Base-by-base conservation (phyloP, 2,329 filamentous ascomycete species). In the Cylindrodendrum hubeiense region DNA sequence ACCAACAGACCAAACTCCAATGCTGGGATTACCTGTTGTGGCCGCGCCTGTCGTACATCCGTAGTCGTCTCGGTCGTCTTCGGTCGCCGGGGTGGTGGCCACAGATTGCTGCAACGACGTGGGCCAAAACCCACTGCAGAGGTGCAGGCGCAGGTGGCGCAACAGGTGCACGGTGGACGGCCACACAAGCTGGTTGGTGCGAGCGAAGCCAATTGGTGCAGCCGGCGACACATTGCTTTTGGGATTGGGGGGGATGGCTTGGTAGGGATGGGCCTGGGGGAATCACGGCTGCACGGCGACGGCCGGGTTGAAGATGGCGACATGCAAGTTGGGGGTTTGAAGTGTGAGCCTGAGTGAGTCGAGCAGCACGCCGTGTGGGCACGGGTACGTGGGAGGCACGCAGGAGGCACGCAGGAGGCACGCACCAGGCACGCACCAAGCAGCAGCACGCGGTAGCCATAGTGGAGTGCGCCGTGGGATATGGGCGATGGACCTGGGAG, bases 91-190 rank as follows among this genome's bases (percentile, higher is more conserved):
- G 59, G 47, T 41, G 60, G 52, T 63, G 58, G 53, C 60, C 53
- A 47, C 47, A 58, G 41, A 52, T 63, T 63, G 47, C 60, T 63
- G 49, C 49, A 63, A 22, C 17, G 33, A 39, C 60, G 39, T 53
- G 54, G 53, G 39, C 46, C 60, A 34, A 22, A 24, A 12, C 43
- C 22, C 22, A 46, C 22, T 54, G 47, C 49, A 33, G 51, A 62
- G 21, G 50, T 54, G 50, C 61, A 59, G 49, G 26, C 24, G 34
- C 61, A 64, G 51, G 49, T 43, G 60, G 44, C 28, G 50, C 43
- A 64, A 64, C 33, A 62, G 60, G 54, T 37, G 50, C 61, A 64
- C 55, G 61, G 56, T 64, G 61, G 55, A 24, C 34, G 47, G 30
- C 49, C 49, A 59, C 43, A 58, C 22, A 53, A 43, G 54, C 61